Conservation (phyloP, 192 early-diverging fungal genomes). For the Allomyces macrogynus region DNA sequence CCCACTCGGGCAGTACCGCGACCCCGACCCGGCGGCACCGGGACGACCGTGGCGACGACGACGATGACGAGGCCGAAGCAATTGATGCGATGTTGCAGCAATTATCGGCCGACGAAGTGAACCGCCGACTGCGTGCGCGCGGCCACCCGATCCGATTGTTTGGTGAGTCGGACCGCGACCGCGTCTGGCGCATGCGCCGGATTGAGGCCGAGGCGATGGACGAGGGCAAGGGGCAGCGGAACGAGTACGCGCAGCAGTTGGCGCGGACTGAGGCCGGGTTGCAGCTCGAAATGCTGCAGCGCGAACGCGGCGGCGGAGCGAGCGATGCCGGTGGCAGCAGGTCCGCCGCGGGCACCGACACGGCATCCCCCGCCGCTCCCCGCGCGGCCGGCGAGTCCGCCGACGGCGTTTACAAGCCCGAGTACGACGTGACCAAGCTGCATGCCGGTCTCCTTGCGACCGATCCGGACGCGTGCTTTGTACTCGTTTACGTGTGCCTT, state of each 20-base stretch:
- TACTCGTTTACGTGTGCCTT: slow-evolving; percentile 63
- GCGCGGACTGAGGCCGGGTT: slow-evolving; percentile 64
- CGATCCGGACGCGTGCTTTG: slow-evolving; percentile 50
- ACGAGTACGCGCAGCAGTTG: slow-evolving; percentile 72
- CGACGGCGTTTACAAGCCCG: not conserved
- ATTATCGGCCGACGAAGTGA: slow-evolving; percentile 50
- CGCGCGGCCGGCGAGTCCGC: too few species aligned
- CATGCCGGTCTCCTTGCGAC: slow-evolving; percentile 47
- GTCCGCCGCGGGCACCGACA: too few species aligned
- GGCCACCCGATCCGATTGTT: slow-evolving; percentile 83
- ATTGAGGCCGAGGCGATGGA: not conserved
- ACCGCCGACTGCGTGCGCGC: slow-evolving; percentile 60
- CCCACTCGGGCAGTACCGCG: too few species aligned
- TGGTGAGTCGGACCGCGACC: slow-evolving; percentile 63
- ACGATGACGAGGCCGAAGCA: slow-evolving; percentile 5
- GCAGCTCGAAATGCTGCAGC: slow-evolving; percentile 48
- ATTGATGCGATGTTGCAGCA: slow-evolving; percentile 5
- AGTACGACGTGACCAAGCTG: slow-evolving; percentile 52
- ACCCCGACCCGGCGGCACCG: too few species aligned
- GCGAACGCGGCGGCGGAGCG: slow-evolving; percentile 23
- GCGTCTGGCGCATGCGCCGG: slow-evolving; percentile 12
- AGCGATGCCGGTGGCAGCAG: slow-evolving; percentile 21
- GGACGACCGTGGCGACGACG: slow-evolving; percentile 1
- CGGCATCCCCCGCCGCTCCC: too few species aligned
- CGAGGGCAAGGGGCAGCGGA: slow-evolving; percentile 44